Percentiles rank a stretch among this genome's conserved stretches.
phyloP scores from a whole-genome alignment of 371 early-diverging fungal species.

The Apophysomyces elegans region DNA sequence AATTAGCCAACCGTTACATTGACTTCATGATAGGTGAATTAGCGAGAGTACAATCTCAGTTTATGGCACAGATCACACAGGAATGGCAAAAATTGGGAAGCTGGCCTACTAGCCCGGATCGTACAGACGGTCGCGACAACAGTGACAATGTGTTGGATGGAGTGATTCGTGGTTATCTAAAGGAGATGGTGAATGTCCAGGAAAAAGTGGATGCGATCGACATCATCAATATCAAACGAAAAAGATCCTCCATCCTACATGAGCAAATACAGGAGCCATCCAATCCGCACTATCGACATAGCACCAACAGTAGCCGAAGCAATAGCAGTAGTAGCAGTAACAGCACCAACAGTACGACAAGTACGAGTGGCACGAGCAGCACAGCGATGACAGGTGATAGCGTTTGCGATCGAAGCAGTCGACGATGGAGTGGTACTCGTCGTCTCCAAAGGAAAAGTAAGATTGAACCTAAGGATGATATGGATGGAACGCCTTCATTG shows the following conservation, averaged over 20 bases:
- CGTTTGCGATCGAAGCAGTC: too few species aligned
- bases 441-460: background rate
- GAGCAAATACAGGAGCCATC: background rate
- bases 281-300: too few species aligned
- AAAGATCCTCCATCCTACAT: too few species aligned
- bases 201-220: background rate
- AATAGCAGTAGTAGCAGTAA: background rate
- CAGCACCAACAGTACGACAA: too few species aligned
- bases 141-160: background rate
- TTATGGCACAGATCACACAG: constrained; percentile 38
- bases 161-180: background rate
- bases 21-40: constrained; percentile 55
- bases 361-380: too few species aligned
- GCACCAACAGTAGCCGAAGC: background rate
- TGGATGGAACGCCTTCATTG: background rate
- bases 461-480: background rate
- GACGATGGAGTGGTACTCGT: background rate
- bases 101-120: background rate
- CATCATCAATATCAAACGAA: background rate
- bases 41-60: constrained; percentile 54
- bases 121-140: background rate
- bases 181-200: background rate
- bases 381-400: too few species aligned
- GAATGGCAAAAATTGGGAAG: constrained; percentile 36
- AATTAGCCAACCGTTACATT: constrained; percentile 57